These are phyloP conservation scores for Aspergillus wentii DNA, from an alignment of 495 filamentous ascomycete species.

Conservation along the genomic window DNA sequence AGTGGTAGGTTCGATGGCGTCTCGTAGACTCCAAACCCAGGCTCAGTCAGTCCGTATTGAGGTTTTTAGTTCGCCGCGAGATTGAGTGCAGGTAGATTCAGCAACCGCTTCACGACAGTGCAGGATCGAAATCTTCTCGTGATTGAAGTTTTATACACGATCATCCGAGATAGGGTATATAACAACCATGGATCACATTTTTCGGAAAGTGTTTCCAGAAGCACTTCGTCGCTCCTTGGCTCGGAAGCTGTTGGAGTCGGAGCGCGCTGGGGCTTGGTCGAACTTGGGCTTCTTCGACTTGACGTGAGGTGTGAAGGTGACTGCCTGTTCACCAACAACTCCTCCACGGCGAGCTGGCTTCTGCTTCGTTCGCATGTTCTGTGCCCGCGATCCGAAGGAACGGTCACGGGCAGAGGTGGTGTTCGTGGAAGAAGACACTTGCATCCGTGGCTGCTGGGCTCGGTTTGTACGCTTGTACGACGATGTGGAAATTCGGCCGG, in stretches of 20 bases:
- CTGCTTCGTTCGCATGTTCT: conserved; percentile 44
- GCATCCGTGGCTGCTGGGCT: conserved; percentile 53
- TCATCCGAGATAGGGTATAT: too few relatives aligned
- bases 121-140: too few relatives aligned
- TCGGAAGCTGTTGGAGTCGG: conserved; percentile 24
- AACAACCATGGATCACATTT: conserved; percentile 40
- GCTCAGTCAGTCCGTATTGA: too few relatives aligned
- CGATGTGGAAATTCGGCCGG: conserved; percentile 57
- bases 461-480: conserved; percentile 42
- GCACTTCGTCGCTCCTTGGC: conserved; percentile 47
- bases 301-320: conserved; percentile 73
- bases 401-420: conserved; percentile 41
- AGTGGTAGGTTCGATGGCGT: too few relatives aligned
- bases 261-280: conserved; percentile 23
- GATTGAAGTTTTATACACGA: too few relatives aligned
- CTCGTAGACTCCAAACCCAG: too few relatives aligned
- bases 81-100: too few relatives aligned
- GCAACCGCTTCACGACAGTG: too few relatives aligned
- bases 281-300: conserved; percentile 45
- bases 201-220: conserved; percentile 49
- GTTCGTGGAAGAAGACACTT: conserved; percentile 48
- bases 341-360: conserved; percentile 44
- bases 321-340: conserved; percentile 75
- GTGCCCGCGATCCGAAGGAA: conserved; percentile 68
- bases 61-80: too few relatives aligned